Conservation (phyloP, 2,329 filamentous ascomycete species). For the Elsinoe perseae region DNA sequence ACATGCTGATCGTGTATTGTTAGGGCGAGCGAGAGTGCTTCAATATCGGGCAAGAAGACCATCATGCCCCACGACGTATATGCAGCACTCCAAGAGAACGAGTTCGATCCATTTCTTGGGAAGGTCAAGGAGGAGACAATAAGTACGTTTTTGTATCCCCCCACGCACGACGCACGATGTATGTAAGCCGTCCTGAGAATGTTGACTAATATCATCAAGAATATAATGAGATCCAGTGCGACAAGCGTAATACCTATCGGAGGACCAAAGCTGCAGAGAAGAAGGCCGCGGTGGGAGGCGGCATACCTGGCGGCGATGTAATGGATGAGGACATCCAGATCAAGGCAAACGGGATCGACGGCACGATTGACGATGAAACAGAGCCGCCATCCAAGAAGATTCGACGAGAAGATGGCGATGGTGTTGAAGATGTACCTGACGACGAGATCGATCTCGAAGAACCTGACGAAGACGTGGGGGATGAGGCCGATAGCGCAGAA, state of each 20-base stretch:
- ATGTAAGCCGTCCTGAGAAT: background rate
- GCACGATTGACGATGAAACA: conserved; percentile 35
- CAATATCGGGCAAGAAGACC: conserved; percentile 64
- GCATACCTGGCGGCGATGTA: conserved; percentile 15
- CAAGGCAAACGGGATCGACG: conserved; percentile 29
- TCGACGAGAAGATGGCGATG: conserved; percentile 37
- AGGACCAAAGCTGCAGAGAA: conserved; percentile 62
- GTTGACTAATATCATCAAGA: conserved; percentile 37
- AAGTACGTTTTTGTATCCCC: conserved; percentile 45
- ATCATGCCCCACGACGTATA: conserved; percentile 70
- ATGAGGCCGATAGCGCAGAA: conserved; percentile 37
- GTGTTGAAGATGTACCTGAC: conserved; percentile 41
- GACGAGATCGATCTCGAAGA: conserved; percentile 38
- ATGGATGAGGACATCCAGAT: conserved; percentile 21
- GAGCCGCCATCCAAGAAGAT: conserved; percentile 46
- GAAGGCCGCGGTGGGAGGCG: conserved; percentile 23
- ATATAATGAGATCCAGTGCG: conserved; percentile 64
- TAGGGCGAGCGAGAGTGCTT: conserved; percentile 67
- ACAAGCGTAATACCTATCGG: conserved; percentile 66
- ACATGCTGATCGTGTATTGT: background rate
- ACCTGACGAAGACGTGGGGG: conserved; percentile 47
- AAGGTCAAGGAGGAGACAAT: conserved; percentile 67
- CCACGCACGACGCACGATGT: background rate
- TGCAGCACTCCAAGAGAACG: conserved; percentile 66
- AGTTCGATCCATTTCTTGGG: conserved; percentile 64